These are phyloP conservation scores for Umbelopsis isabellina DNA, from an alignment of 192 early-diverging fungal species.

Conservation along the genomic window DNA sequence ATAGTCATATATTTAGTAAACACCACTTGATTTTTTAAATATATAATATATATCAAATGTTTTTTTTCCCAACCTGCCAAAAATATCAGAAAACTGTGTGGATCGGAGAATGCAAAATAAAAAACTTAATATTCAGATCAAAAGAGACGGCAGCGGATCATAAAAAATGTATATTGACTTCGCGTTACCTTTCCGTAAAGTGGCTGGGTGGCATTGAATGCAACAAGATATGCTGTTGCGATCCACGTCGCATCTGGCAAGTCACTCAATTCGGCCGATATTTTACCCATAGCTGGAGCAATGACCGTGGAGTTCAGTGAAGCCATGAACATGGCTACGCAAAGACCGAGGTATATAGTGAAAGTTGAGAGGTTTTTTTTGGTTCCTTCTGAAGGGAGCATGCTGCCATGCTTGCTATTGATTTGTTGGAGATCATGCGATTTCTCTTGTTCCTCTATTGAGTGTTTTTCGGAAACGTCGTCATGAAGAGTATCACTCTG, in stretches of 20 bases:
- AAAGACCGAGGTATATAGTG: slow-evolving; percentile 21
- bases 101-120: too few relatives aligned
- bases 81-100: slow-evolving; percentile 39
- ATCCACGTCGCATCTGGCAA: slow-evolving; percentile 34
- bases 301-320: slow-evolving; percentile 39
- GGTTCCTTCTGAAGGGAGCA: background rate
- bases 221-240: slow-evolving; percentile 39
- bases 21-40: too few relatives aligned
- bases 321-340: slow-evolving; percentile 37
- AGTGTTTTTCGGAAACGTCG: background rate
- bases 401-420: background rate
- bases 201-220: slow-evolving; percentile 36
- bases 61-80: slow-evolving; percentile 30
- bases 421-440: background rate
- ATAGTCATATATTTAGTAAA: too few relatives aligned
- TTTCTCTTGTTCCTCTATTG: background rate
- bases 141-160: background rate
- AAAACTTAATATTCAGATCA: background rate
- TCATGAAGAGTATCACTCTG: slow-evolving; percentile 5
- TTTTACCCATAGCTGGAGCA: slow-evolving; percentile 42
- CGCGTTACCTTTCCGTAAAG: slow-evolving; percentile 32
- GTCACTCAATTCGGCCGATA: slow-evolving; percentile 32
- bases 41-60: background rate
- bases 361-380: background rate
- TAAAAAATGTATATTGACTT: background rate